Percentiles rank a stretch among this genome's conserved stretches.
These are phyloP conservation scores for Botrytis deweyae DNA, from an alignment of 2,329 filamentous ascomycete species.

Conservation along the genomic window DNA sequence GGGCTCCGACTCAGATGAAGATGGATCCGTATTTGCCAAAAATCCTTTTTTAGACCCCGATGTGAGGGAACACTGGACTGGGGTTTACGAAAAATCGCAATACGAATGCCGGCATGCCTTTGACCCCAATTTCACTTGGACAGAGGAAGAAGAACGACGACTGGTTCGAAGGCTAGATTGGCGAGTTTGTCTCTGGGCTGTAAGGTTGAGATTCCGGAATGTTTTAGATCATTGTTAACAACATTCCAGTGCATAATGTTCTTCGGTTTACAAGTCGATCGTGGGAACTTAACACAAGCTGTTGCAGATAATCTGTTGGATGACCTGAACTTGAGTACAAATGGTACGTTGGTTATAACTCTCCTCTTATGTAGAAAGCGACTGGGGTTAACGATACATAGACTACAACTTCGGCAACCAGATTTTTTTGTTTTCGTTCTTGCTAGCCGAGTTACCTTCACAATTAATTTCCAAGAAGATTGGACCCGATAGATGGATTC, in stretches of 20 bases:
- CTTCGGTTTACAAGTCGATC: constrained; percentile 59
- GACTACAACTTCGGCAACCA: constrained; percentile 40
- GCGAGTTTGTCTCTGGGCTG: constrained; percentile 32
- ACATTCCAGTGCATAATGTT: constrained; percentile 62
- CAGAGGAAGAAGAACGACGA: constrained; percentile 33
- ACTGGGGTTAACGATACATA: constrained; percentile 3
- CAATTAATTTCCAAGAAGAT: constrained; percentile 50
- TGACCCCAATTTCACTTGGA: constrained; percentile 33
- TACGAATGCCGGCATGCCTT: constrained; percentile 36
- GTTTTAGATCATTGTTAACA: background rate
- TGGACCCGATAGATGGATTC: constrained; percentile 52
- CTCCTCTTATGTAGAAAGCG: too few species aligned
- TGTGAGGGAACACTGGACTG: constrained; percentile 29
- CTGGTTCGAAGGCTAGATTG: constrained; percentile 32
- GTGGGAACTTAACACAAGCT: constrained; percentile 58
- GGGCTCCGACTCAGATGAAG: constrained; percentile 26
- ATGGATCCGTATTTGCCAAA: constrained; percentile 23
- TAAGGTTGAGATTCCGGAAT: constrained; percentile 16
- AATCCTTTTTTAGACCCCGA: constrained; percentile 35
- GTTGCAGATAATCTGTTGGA: constrained; percentile 60
- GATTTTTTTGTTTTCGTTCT: constrained; percentile 43
- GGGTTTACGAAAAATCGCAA: constrained; percentile 32
- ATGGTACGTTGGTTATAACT: constrained; percentile 36
- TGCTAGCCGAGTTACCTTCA: constrained; percentile 49
- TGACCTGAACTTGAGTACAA: constrained; percentile 48